Conservation (phyloP, 1,284 basidiomycete species). For the Polyporus tsugae region DNA sequence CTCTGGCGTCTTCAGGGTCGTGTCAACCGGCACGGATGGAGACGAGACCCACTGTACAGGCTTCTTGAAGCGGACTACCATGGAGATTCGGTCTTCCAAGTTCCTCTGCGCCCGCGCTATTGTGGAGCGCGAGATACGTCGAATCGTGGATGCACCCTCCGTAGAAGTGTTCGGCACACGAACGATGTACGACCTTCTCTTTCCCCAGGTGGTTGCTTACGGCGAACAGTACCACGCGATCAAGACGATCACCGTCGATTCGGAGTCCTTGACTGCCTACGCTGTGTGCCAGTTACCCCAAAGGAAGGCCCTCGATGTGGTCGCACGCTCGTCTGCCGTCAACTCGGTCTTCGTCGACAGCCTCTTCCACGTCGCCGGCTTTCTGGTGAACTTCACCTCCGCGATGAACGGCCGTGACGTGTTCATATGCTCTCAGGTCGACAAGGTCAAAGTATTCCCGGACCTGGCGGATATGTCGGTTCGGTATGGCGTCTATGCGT, state of each 20-base stretch:
- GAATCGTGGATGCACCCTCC: constrained; percentile 40
- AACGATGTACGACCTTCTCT: constrained; percentile 69
- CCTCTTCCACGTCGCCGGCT: constrained; percentile 72
- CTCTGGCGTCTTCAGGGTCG: constrained; percentile 55
- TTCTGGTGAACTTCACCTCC: constrained; percentile 67
- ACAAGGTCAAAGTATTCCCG: constrained; percentile 54
- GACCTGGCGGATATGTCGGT: constrained; percentile 49
- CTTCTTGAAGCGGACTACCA: constrained; percentile 44
- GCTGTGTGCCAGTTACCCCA: constrained; percentile 56
- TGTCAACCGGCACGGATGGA: constrained; percentile 42
- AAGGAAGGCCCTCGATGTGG: constrained; percentile 15
- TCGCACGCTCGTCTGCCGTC: neutral
- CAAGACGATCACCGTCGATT: constrained; percentile 57
- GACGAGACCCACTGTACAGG: constrained; percentile 56
- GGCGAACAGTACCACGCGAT: constrained; percentile 64
- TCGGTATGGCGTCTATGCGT: constrained; percentile 61
- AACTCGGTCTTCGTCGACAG: constrained; percentile 67
- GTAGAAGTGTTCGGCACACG: constrained; percentile 63
- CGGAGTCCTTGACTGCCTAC: constrained; percentile 59
- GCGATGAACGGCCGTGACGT: constrained; percentile 51
- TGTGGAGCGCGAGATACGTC: constrained; percentile 46
- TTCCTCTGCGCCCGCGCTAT: constrained; percentile 48
- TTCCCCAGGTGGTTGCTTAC: constrained; percentile 75
- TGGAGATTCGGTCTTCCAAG: constrained; percentile 46
- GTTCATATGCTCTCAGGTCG: constrained; percentile 69